Base-by-base conservation (phyloP, 495 filamentous ascomycete genomes). In the Aeminium ludgeri region DNA sequence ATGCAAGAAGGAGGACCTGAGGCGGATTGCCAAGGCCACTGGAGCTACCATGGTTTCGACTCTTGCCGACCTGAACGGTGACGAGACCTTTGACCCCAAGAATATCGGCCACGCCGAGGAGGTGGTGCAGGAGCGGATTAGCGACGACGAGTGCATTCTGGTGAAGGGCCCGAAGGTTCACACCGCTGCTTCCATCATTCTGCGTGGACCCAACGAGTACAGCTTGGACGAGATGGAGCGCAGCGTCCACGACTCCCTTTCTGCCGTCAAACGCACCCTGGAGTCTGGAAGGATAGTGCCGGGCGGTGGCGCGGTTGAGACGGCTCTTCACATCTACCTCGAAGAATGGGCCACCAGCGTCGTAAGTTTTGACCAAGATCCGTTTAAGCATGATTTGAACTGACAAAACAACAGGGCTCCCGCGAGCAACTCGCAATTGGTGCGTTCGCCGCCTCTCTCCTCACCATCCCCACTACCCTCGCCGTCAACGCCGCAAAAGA, bases 301-400 rank as follows among this genome's bases (percentile, higher is more conserved):
- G 27, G 89, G 89, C 37, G 89, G 86, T 50, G 89, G 86, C 50
- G 91, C 89, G 10, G 91, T 94, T 15, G 89, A 99, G 67, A 96
- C 89, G n/a, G 89, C 89, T 19, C 69, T 99, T 40, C 89, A 94
- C 65, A 99, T 99, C 58, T 96, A 96, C 65, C 72, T 99, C 25
- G 89, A 99, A 67, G 92, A 99, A 61, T 96, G 92, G 63, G 89
- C 89, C n/a, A 86, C 87, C 51, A 94, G 89, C 41, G 86, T 99
- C 40, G 75, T 76, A 71, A 45, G 72, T 68, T 40, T 16, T 34
- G 25, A 29, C 30, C 28, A 39, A 13, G 10, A n/a, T n/a, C n/a
- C n/a, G n/a, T n/a, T n/a, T n/a, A n/a, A n/a, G n/a, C n/a, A n/a
- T n/a, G n/a, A n/a, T n/a, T n/a, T n/a, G n/a, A n/a, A 32, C 41